Conservation (phyloP, 495 filamentous ascomycete species). For the Neurospora sp. region DNA sequence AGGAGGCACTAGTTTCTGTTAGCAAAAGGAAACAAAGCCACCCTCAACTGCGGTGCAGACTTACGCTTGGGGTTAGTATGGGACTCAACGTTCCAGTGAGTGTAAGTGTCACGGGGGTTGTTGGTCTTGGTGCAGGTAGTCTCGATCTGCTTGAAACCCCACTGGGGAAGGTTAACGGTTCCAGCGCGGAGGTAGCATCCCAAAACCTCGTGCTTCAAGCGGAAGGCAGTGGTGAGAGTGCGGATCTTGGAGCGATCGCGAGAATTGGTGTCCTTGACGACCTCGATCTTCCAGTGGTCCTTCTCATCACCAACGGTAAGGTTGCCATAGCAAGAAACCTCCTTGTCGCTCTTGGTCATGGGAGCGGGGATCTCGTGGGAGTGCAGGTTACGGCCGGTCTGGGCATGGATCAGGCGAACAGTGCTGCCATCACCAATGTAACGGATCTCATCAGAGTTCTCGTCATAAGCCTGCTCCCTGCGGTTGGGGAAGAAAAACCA, state of each 20-base stretch:
- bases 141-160: constrained; percentile 99
- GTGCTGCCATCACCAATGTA: constrained; percentile 69
- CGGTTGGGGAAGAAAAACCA: constrained; percentile 98
- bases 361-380: constrained; percentile 85
- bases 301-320: constrained; percentile 95
- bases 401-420: constrained; percentile 84
- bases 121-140: constrained; percentile 92
- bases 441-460: constrained; percentile 54
- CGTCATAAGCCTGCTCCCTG: constrained; percentile 46
- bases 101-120: constrained; percentile 84
- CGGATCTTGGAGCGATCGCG: constrained; percentile 76
- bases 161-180: constrained; percentile 93
- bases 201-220: constrained; percentile 70
- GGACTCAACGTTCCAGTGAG: constrained; percentile 97
- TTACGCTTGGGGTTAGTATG: constrained; percentile 90
- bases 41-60: constrained; percentile 21
- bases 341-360: constrained; percentile 76
- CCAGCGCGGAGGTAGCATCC: constrained; percentile 93
- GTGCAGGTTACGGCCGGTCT: constrained; percentile 94
- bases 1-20: constrained; percentile 60
- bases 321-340: constrained; percentile 95
- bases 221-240: constrained; percentile 88
- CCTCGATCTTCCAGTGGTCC: constrained; percentile 93
- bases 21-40: constrained; percentile 1
- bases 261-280: constrained; percentile 80